These are phyloP conservation scores for Apodospora peruviana DNA, from an alignment of 495 filamentous ascomycete species.

Conservation along the genomic window DNA sequence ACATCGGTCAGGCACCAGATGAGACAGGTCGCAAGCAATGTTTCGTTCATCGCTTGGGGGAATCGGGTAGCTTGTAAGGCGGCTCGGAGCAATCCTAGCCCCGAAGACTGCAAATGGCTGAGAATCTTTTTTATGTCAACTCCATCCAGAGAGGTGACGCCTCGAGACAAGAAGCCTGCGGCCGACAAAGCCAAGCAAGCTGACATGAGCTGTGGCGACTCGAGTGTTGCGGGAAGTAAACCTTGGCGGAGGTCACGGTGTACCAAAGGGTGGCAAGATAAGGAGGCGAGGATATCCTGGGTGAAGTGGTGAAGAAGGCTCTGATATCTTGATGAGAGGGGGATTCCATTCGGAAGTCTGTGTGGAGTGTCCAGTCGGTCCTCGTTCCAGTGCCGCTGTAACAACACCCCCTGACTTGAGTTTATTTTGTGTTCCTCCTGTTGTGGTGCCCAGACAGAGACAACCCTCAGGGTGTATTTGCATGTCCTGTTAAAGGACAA, in stretches of 20 bases:
- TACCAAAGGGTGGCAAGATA: conserved; percentile 16
- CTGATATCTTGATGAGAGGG: conserved; percentile 13
- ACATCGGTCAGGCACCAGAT: conserved; percentile 19
- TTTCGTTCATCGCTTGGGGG: conserved; percentile 8
- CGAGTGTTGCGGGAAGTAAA: conserved; percentile 9
- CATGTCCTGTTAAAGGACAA: conserved; percentile 8
- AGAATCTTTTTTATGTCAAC: conserved; percentile 11
- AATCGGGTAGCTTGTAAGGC: conserved; percentile 3
- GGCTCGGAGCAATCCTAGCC: conserved; percentile 8
- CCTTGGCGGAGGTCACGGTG: conserved; percentile 18
- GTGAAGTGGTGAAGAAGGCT: conserved; percentile 12
- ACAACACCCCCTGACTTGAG: too few species aligned
- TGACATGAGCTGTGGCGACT: conserved; percentile 17
- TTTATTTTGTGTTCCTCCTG: background rate
- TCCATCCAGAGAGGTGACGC: conserved; percentile 10
- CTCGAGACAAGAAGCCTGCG: conserved; percentile 14
- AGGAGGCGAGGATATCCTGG: conserved; percentile 14
- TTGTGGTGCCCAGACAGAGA: conserved; percentile 3
- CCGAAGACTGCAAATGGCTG: conserved; percentile 14
- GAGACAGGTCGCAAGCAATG: conserved; percentile 15
- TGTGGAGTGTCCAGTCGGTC: background rate
- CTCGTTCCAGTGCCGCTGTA: background rate
- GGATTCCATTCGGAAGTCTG: conserved; percentile 13
- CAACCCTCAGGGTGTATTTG: conserved; percentile 12
- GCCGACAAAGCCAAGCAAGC: conserved; percentile 16